These are phyloP conservation scores for Boeremia lycopersici DNA, from an alignment of 2,329 filamentous ascomycete genomes.

Conservation along the genomic window DNA sequence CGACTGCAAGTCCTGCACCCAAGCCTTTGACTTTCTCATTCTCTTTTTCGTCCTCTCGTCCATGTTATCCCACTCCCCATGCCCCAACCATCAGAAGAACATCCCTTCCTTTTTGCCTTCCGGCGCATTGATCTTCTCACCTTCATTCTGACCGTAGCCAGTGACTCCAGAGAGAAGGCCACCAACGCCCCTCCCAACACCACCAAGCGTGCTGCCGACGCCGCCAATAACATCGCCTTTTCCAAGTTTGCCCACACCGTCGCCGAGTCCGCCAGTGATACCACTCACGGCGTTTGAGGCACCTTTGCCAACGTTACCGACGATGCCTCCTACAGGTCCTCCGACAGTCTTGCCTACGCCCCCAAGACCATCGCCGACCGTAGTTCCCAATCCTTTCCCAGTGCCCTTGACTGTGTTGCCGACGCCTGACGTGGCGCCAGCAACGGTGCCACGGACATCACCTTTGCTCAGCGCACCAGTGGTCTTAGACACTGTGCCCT, in stretches of 20 bases:
- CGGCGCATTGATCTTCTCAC: slow-evolving; percentile 20
- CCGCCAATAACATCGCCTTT: slow-evolving; percentile 54
- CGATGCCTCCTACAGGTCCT: slow-evolving; percentile 49
- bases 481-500: slow-evolving; percentile 53
- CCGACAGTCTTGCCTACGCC: slow-evolving; percentile 47
- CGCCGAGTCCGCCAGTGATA: slow-evolving; percentile 51
- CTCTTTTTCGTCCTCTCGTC: slow-evolving; percentile 6
- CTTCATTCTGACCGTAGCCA: slow-evolving; percentile 28
- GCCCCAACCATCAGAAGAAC: slow-evolving; percentile 18
- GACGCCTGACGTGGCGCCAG: slow-evolving; percentile 46
- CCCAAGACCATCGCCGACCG: slow-evolving; percentile 47
- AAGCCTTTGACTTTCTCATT: slow-evolving; percentile 11
- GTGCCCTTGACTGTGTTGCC: slow-evolving; percentile 45
- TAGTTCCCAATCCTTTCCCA: slow-evolving; percentile 43
- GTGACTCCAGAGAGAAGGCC: slow-evolving; percentile 45
- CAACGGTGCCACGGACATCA: slow-evolving; percentile 48
- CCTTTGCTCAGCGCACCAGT: slow-evolving; percentile 51
- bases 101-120: slow-evolving; percentile 21
- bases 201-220: slow-evolving; percentile 50
- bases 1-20: slow-evolving; percentile 9
- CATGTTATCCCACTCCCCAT: slow-evolving; percentile 10
- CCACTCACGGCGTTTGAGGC: slow-evolving; percentile 50
- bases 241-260: slow-evolving; percentile 53
- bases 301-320: slow-evolving; percentile 51
- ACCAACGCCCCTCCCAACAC: slow-evolving; percentile 47